phyloP scores from a whole-genome alignment of 148 eudicot genomes.

The Silene conica region DNA sequence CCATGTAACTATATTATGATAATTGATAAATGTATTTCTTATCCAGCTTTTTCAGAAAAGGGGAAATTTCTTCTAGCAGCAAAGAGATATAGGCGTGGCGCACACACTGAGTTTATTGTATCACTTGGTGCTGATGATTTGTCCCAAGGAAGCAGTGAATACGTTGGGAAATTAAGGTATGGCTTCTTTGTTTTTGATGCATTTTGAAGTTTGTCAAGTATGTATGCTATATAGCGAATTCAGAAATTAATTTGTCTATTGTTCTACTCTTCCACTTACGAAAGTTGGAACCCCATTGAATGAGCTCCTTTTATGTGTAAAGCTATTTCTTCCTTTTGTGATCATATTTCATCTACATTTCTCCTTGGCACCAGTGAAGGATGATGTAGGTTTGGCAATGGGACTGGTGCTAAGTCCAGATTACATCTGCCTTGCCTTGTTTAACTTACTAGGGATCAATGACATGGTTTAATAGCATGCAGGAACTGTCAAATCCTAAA shows the following conservation, averaged over 20 bases:
- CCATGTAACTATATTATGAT: background rate
- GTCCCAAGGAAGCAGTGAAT: conserved; percentile 85
- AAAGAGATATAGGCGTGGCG: conserved; percentile 64
- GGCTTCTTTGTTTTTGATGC: conserved; percentile 10
- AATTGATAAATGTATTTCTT: conserved; percentile 6
- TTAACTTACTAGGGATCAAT: too few species aligned
- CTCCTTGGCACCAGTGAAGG: too few species aligned
- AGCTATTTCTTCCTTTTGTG: too few species aligned
- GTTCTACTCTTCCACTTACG: background rate
- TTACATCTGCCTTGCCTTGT: too few species aligned
- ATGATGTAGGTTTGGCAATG: too few species aligned
- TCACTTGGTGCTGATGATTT: conserved; percentile 81
- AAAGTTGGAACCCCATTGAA: background rate
- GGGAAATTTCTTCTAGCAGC: conserved; percentile 97
- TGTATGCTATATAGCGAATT: background rate
- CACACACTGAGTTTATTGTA: conserved; percentile 75
- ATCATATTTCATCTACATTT: too few species aligned
- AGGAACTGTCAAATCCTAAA: too few species aligned
- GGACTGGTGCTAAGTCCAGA: too few species aligned
- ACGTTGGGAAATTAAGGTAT: conserved; percentile 92
- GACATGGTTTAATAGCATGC: too few species aligned
- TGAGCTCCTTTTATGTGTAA: background rate
- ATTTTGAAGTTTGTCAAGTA: background rate
- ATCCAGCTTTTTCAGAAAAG: conserved; percentile 70
- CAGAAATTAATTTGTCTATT: background rate